Evolutionary conservation across 345 rosid genomes (phyloP), one percentile per base, ranked within the genome.

Genomic region (Salix viminalis): DNA sequence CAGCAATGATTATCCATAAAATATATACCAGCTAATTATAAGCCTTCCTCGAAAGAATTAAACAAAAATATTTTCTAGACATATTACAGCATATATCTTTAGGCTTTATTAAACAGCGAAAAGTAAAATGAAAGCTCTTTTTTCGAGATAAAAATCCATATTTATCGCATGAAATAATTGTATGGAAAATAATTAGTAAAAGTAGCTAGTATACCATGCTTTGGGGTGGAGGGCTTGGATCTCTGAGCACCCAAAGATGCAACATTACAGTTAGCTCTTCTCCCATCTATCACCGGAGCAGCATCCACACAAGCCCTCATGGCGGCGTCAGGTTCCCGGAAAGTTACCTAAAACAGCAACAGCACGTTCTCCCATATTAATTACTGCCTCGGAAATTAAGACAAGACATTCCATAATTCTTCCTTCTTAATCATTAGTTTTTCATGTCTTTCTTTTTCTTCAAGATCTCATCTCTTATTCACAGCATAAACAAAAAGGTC

Each of bases 191-290:
- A 37, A 50, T 12, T 30, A 48, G 14, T 13, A 60, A 64, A 75
- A 67, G 16, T 36, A 52, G 56, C 9, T 16, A 1, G 2, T 36
- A 75, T 87, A 92, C 97, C 98, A 72, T 89, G 95, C 80, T 91
- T 84, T 24, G 96, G 97, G 65, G 97, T 92, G 71, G 98, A 91
- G 75, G 98, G 97, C 83, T 94, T 92, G 79, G 97, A 94, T 94
- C 97, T 92, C 82, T 94, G 98, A 79, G 89, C 88, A 80, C 99
- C 99, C 81, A 95, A 82, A 73, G 92, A 94, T 19, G 97, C 99
- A 76, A 95, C 97, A 81, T 95, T 95, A 84, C 99, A 95, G 71
- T 93, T 95, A 28, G 99, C 97, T 83, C 97, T 91, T 82, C 99
- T 90, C 56, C 99, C 99, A 81, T 95, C 99, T 41, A 95, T 95